Conservation (phyloP, 2,329 filamentous ascomycete species). For the Shiraia bambusicola region DNA sequence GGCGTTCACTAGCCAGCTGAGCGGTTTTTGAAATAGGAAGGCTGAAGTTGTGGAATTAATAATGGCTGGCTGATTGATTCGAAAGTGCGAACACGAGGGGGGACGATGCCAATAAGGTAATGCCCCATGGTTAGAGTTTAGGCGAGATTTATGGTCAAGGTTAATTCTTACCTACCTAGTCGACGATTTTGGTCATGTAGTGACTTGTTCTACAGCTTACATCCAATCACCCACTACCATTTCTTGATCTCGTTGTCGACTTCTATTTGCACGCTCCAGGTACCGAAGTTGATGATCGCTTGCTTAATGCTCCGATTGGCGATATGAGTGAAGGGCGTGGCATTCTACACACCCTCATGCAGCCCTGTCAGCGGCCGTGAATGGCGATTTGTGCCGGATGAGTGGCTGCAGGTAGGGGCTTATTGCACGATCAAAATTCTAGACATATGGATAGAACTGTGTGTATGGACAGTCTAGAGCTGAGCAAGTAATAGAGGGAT, state of each 20-base stretch:
- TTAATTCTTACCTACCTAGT: not conserved
- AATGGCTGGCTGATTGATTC: constrained; percentile 1
- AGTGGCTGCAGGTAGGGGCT: constrained; percentile 12
- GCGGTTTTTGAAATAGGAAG: not conserved
- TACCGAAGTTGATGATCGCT: not conserved
- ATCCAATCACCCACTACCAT: not conserved
- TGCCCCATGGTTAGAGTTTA: not conserved
- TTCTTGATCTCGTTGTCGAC: not conserved
- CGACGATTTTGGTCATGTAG: not conserved
- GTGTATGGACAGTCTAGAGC: constrained; percentile 5
- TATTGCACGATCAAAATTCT: constrained; percentile 7
- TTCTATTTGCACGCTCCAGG: not conserved
- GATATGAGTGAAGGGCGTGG: not conserved
- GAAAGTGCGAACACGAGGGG: not conserved
- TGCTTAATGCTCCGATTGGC: not conserved
- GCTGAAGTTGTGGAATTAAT: not conserved
- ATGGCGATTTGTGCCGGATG: constrained; percentile 5
- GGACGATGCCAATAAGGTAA: not conserved
- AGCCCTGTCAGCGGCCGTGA: constrained; percentile 1
- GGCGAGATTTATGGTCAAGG: not conserved
- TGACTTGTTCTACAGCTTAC: not conserved
- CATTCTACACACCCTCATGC: not conserved
- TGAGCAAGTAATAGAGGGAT: constrained; percentile 1
- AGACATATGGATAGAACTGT: constrained; percentile 5
- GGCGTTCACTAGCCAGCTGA: constrained; percentile 6